Evolutionary conservation across 148 eudicot species (phyloP), one percentile per base, ranked within the genome.

Genomic region (Drosera capensis): DNA sequence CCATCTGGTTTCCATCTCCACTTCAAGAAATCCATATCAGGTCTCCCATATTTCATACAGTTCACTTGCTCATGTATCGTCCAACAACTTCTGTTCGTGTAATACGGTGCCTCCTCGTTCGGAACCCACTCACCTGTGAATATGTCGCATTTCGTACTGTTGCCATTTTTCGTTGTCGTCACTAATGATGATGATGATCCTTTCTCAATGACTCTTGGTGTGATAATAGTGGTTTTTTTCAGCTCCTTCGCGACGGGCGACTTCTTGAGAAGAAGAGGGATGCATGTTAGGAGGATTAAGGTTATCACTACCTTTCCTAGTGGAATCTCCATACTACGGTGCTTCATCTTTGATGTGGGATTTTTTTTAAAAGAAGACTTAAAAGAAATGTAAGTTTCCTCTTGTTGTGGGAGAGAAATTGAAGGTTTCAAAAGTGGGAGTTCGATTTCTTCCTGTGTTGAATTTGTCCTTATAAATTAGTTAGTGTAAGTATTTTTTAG

Each of bases 1-100:
- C 23, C 54, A 16, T 49, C 30, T 17, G 52, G 52, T 40, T 48
- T 48, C 52, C 52, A 48, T 9, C 40, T 48, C 52, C 52, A 48
- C 34, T 36, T 39, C 12, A 49, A 18, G 16, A 49, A 49, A 29
- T 49, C 54, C 2, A 5, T 37, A 18, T 49, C 54, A 8, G 39
- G 20, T 6, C 54, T 35, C 13, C 54, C 43, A 14, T 49, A 49
- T 43, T 49, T 49, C 18, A 35, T 35, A 9, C 54, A 49, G 18
- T 49, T 25, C 21, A 35, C 15, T 0, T 39, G 40, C 3, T 49
- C 54, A 2, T 49, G 54, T 12, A 49, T 21, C 12, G 29, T 25
- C 25, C 43, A 40, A 16, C 54, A 48, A 18, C 20, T 48, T n/a
- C 12, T 25, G 22, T 48, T 48, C 14, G 34, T 37, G 36, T 48